Percentiles rank a stretch among this genome's conserved stretches.
phyloP scores from a whole-genome alignment of 345 rosid species.

The Hibiscus syriacus region DNA sequence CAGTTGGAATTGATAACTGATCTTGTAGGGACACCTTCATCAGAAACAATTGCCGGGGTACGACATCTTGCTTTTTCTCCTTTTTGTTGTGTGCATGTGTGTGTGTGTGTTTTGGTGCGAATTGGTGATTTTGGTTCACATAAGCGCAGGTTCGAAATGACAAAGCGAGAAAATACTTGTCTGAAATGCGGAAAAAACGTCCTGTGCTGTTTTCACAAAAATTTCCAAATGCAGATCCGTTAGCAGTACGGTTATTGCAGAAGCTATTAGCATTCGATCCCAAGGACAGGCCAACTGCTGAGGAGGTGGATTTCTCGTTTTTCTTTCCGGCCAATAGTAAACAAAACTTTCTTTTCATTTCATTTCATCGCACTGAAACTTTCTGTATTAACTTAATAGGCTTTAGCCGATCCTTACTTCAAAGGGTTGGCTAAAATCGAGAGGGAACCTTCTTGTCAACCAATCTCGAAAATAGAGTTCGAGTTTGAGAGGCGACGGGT shows the following conservation, averaged over 20 bases:
- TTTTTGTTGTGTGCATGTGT: not conserved
- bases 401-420: conserved; percentile 92
- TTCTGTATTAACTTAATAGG: conserved; percentile 34
- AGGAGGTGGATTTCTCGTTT: conserved; percentile 43
- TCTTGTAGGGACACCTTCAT: conserved; percentile 88
- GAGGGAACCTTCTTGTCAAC: conserved; percentile 91
- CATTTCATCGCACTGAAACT: not conserved
- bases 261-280: conserved; percentile 93
- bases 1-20: conserved; percentile 93
- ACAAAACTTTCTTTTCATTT: conserved; percentile 1
- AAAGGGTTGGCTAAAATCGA: conserved; percentile 82
- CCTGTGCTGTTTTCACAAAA: conserved; percentile 63
- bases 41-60: conserved; percentile 80
- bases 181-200: conserved; percentile 74
- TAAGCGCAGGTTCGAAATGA: conserved; percentile 85
- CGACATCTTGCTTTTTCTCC: conserved; percentile 9
- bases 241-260: conserved; percentile 63
- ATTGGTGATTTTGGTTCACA: not conserved
- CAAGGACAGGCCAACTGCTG: conserved; percentile 88
- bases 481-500: conserved; percentile 95
- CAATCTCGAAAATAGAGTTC: conserved; percentile 84
- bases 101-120: not conserved
- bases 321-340: not conserved
- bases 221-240: conserved; percentile 82
- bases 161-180: conserved; percentile 81